phyloP scores from a whole-genome alignment of 306 rosid genomes.

The Trifolium subterraneum region DNA sequence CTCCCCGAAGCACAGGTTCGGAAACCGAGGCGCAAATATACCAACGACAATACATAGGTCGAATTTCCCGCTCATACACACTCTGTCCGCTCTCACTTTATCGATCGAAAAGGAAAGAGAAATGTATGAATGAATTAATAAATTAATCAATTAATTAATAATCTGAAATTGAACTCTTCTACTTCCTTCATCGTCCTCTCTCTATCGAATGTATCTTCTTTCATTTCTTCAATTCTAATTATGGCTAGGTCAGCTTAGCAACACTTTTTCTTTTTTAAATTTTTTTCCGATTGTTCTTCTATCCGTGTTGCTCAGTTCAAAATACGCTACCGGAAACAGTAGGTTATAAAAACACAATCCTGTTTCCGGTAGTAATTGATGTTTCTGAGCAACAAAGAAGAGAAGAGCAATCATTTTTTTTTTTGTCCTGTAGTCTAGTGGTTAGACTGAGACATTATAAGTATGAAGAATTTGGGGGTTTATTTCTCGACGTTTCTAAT shows the following conservation, averaged over 20 bases:
- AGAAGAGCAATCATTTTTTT: too few species aligned
- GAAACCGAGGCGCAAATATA: slow-evolving; percentile 34
- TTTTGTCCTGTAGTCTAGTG: too few species aligned
- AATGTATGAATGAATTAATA: too few species aligned
- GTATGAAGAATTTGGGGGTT: too few species aligned
- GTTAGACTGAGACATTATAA: too few species aligned
- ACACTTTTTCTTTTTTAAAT: background rate
- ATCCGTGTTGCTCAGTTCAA: too few species aligned
- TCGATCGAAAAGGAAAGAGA: slow-evolving; percentile 33
- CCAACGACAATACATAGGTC: slow-evolving; percentile 8
- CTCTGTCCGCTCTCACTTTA: slow-evolving; percentile 10
- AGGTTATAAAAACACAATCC: too few species aligned
- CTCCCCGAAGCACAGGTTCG: slow-evolving; percentile 37
- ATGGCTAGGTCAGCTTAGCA: slow-evolving; percentile 67
- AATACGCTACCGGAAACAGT: too few species aligned
- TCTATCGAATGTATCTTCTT: slow-evolving; percentile 3
- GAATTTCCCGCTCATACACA: slow-evolving; percentile 74
- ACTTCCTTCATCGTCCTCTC: background rate
- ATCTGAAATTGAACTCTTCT: slow-evolving; percentile 3
- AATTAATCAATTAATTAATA: too few species aligned
- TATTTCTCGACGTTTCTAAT: too few species aligned
- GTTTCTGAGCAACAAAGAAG: too few species aligned
- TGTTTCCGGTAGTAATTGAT: too few species aligned
- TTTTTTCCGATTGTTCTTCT: background rate
- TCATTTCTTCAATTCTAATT: slow-evolving; percentile 26